A percentile compares a stretch with the other conserved stretches of the same genome.
phyloP scores from a whole-genome alignment of 768 basidiomycete genomes.

The Tylopilus plumbeoviolaceoides region DNA sequence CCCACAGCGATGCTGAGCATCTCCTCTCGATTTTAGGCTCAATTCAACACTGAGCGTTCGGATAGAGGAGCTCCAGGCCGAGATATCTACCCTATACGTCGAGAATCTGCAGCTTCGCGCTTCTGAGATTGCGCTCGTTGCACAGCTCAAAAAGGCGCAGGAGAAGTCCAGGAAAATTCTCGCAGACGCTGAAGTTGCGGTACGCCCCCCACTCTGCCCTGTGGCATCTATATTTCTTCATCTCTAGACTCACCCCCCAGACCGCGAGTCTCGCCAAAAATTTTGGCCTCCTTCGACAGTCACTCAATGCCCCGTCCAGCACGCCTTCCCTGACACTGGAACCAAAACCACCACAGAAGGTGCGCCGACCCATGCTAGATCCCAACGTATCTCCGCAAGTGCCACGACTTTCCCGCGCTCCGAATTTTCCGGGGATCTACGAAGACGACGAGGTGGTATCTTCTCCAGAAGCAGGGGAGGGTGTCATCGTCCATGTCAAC shows the following conservation, averaged over 20 bases:
- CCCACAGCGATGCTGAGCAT: slow-evolving; percentile 8
- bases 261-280: slow-evolving; percentile 58
- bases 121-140: slow-evolving; percentile 70
- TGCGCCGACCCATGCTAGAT: slow-evolving; percentile 44
- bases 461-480: slow-evolving; percentile 41
- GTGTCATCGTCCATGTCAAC: slow-evolving; percentile 35
- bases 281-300: slow-evolving; percentile 59
- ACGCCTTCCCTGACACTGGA: slow-evolving; percentile 34
- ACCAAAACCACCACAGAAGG: slow-evolving; percentile 46
- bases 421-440: slow-evolving; percentile 60
- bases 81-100: slow-evolving; percentile 76
- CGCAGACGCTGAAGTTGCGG: slow-evolving; percentile 70
- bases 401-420: slow-evolving; percentile 59
- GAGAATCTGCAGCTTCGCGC: slow-evolving; percentile 81
- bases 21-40: slow-evolving; percentile 43
- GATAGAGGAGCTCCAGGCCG: slow-evolving; percentile 79
- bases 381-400: slow-evolving; percentile 44
- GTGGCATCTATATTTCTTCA: slow-evolving; percentile 5
- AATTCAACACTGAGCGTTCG: slow-evolving; percentile 85
- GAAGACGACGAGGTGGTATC: slow-evolving; percentile 61
- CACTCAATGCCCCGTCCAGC: slow-evolving; percentile 42
- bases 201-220: slow-evolving; percentile 38
- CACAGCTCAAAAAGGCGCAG: slow-evolving; percentile 76
- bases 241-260: slow-evolving; percentile 30
- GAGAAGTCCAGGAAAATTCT: slow-evolving; percentile 72